Conservation (phyloP, 2,329 filamentous ascomycete species). For the Elsinoe necatrix region DNA sequence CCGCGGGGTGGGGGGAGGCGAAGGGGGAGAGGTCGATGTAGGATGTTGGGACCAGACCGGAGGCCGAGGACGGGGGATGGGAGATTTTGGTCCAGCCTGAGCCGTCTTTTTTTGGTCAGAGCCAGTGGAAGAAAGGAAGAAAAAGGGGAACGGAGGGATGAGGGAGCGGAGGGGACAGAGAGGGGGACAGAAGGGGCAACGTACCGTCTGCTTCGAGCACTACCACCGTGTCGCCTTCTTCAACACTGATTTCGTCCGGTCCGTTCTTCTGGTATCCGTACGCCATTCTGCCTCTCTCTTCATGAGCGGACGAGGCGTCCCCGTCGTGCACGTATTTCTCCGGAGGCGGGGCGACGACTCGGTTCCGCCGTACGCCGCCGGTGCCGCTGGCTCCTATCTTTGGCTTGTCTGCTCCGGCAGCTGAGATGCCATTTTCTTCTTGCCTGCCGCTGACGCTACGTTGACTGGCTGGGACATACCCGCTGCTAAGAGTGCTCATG, state of each 20-base stretch:
- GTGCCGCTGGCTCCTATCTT: slow-evolving; percentile 19
- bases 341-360: slow-evolving; percentile 82
- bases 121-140: neutral
- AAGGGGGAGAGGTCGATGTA: slow-evolving; percentile 64
- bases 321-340: slow-evolving; percentile 65
- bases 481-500: slow-evolving; percentile 64
- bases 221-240: slow-evolving; percentile 68
- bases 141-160: slow-evolving; percentile 2
- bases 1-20: slow-evolving; percentile 45
- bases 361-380: slow-evolving; percentile 44
- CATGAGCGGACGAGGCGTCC: slow-evolving; percentile 36
- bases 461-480: slow-evolving; percentile 71
- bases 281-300: slow-evolving; percentile 76
- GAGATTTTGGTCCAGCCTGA: slow-evolving; percentile 86
- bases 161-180: no score
- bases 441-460: slow-evolving; percentile 58
- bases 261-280: slow-evolving; percentile 76
- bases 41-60: slow-evolving; percentile 78
- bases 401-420: slow-evolving; percentile 30
- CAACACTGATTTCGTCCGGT: slow-evolving; percentile 71
- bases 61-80: slow-evolving; percentile 45
- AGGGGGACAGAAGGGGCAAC: slow-evolving; percentile 2
- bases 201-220: slow-evolving; percentile 83
- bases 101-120: slow-evolving; percentile 54
- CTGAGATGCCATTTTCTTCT: slow-evolving; percentile 40